phyloP scores from a whole-genome alignment of 257 asterid genomes.

The Nicotiana sylvestris region DNA sequence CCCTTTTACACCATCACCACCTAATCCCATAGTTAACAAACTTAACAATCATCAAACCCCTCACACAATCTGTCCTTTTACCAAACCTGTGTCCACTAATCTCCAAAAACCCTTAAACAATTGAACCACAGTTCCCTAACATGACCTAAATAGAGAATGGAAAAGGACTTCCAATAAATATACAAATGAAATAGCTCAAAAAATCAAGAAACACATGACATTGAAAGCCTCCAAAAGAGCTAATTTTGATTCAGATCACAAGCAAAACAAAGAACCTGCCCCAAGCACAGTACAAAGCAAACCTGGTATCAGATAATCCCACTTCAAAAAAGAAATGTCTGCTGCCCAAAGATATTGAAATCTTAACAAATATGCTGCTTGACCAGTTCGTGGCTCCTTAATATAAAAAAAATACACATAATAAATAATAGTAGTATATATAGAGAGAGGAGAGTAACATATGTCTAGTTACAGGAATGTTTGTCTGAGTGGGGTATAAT shows the following conservation, averaged over 20 bases:
- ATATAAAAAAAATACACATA: background rate
- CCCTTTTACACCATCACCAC: constrained; percentile 38
- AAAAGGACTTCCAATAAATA: background rate
- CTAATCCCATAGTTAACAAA: constrained; percentile 43
- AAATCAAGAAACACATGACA: background rate
- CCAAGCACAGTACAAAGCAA: background rate
- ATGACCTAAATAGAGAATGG: background rate
- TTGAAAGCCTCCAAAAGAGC: background rate
- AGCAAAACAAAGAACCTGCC: background rate
- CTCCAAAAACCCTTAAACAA: constrained; percentile 4
- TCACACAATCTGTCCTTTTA: background rate
- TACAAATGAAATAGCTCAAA: background rate
- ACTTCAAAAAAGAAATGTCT: constrained; percentile 11
- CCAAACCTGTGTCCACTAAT: background rate
- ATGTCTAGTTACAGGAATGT: constrained; percentile 2
- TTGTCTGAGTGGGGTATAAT: background rate
- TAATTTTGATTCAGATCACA: constrained; percentile 18
- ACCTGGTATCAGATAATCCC: background rate
- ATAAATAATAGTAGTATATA: background rate
- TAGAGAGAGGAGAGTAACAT: background rate
- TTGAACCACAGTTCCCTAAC: background rate
- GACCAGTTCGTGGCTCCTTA: constrained; percentile 11
- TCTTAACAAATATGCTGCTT: constrained; percentile 3
- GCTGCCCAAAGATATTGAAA: constrained; percentile 6
- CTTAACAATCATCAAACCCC: constrained; percentile 4